Evolutionary conservation across 2,329 filamentous ascomycete species (phyloP).

Genomic region (Neonectria faginata): DNA sequence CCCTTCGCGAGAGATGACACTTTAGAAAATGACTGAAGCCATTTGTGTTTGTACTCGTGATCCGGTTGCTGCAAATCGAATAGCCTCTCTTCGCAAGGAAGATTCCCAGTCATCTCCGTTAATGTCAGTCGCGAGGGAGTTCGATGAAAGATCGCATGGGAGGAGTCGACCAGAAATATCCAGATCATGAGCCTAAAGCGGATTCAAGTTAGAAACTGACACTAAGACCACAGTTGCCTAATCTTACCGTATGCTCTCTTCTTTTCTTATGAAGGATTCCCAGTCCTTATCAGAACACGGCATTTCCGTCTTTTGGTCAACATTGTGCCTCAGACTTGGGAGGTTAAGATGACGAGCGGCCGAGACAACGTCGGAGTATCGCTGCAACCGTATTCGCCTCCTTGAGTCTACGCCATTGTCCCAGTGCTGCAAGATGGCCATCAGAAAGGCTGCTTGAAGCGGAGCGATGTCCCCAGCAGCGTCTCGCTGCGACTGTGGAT

Average conservation of each 20-base stretch:
- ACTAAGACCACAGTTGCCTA: no score
- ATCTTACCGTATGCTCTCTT: conserved; percentile 3
- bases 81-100: background rate
- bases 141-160: conserved; percentile 7
- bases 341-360: conserved; percentile 4
- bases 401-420: background rate
- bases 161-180: conserved; percentile 18
- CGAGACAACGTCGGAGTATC: background rate
- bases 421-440: conserved; percentile 6
- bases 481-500: background rate
- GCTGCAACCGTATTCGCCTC: background rate
- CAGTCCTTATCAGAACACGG: background rate
- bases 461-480: background rate
- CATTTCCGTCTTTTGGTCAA: background rate
- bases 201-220: background rate
- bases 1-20: background rate
- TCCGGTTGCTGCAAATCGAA: background rate
- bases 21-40: background rate
- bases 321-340: background rate
- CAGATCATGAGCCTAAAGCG: background rate
- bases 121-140: conserved; percentile 1
- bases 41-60: background rate
- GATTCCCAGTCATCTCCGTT: conserved; percentile 1
- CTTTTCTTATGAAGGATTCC: background rate
- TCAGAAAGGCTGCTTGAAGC: conserved; percentile 8